Evolutionary conservation across 2,329 filamentous ascomycete genomes (phyloP), one percentile per base, ranked within the genome.

Genomic region (Arthroderma uncinatum): DNA sequence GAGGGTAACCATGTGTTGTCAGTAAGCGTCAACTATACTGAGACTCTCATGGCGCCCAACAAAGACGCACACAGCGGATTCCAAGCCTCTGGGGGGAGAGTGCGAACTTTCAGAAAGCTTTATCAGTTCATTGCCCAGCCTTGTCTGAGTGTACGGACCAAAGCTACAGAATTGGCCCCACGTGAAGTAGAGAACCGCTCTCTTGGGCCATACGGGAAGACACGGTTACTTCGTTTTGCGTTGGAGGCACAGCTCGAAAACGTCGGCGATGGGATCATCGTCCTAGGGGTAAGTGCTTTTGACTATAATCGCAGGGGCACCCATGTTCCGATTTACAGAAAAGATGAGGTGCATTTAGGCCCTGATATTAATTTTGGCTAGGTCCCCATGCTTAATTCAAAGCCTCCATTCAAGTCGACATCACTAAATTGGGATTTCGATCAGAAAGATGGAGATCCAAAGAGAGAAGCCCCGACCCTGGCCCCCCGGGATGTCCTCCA

Each of bases 181-280:
- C 64, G 73, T 9, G 73, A 69, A 54, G 73, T 74, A 19, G 71
- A 74, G n/a, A 74, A 76, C 57, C 74, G 75, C 57, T 67, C 70
- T 14, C 61, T 74, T 4, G 73, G 72, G 0, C 74, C 74, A 30
- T 74, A 75, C 62, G 73, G 72, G 28, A 74, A 73, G 61, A 64
- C 68, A 2, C 65, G 69, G 37, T 64, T 72, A 44, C 64, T 73
- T 44, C 70, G 72, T 57, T 95, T 89, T 80, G 84, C 89, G 12
- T 78, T 98, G 53, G 93, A 98, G 71, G 93, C 92, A 25, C 93
- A 98, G 74, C 73, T 98, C 58, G 93, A 98, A 76, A 98, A 97
- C 71, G 87, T 91, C 67, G 89, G 89, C 50, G 91, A 96, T 68
- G 84, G 85, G 47, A 77, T 84, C 3, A 86, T 97, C 62, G 82